phyloP scores from a whole-genome alignment of 2,329 filamentous ascomycete species.

The Metarhizium brunneum region DNA sequence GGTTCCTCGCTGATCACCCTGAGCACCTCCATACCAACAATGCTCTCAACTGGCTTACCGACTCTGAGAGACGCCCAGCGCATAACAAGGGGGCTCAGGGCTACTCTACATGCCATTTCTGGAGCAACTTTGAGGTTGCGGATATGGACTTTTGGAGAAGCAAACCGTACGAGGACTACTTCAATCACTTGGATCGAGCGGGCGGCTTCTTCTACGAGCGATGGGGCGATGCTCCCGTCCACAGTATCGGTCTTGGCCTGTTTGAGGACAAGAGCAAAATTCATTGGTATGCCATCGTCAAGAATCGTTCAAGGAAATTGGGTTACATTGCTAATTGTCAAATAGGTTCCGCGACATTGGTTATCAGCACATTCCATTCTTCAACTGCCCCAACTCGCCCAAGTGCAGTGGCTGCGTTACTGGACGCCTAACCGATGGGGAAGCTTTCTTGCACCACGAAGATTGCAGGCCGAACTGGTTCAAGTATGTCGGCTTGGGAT shows the following conservation, averaged over 20 bases:
- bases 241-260: conserved; percentile 83
- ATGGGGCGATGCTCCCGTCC: conserved; percentile 96
- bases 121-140: conserved; percentile 97
- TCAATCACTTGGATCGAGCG: conserved; percentile 90
- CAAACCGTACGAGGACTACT: conserved; percentile 87
- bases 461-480: conserved; percentile 97
- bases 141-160: conserved; percentile 91
- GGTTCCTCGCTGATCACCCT: conserved; percentile 79
- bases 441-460: conserved; percentile 74
- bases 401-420: conserved; percentile 86
- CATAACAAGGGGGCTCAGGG: conserved; percentile 77
- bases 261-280: conserved; percentile 88
- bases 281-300: conserved; percentile 63
- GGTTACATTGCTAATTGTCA: background rate
- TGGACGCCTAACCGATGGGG: conserved; percentile 83
- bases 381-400: conserved; percentile 94
- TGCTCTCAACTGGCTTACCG: conserved; percentile 79
- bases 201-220: conserved; percentile 98
- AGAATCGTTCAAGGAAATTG: too few relatives aligned
- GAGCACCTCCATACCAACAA: conserved; percentile 76
- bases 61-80: conserved; percentile 65
- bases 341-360: conserved; percentile 96
- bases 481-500: conserved; percentile 82
- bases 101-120: conserved; percentile 98
- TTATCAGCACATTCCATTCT: conserved; percentile 96